Evolutionary conservation across 345 rosid species (phyloP).

Genomic region (Lepidium sativum): DNA sequence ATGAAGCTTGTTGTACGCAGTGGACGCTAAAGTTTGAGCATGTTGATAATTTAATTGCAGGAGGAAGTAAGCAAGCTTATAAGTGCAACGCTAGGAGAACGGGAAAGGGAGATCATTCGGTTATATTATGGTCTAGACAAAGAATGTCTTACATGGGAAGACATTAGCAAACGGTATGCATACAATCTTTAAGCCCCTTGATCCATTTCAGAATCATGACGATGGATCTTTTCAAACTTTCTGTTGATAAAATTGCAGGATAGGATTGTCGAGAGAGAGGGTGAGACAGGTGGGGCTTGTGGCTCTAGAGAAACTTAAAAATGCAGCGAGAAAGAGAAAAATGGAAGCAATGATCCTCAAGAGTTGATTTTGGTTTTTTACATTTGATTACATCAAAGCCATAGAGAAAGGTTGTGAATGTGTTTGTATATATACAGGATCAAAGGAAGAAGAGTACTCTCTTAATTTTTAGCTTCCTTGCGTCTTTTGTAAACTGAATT

Average conservation of each 20-base stretch:
- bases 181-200: background rate
- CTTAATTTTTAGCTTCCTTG: conserved; percentile 7
- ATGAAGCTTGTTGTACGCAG: background rate
- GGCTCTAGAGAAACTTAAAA: conserved; percentile 84
- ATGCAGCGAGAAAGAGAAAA: conserved; percentile 73
- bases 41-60: conserved; percentile 33
- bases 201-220: background rate
- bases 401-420: conserved; percentile 30
- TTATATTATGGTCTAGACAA: conserved; percentile 76
- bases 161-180: conserved; percentile 87
- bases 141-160: conserved; percentile 93
- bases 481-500: conserved; percentile 19
- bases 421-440: conserved; percentile 51
- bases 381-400: conserved; percentile 21
- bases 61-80: conserved; percentile 82
- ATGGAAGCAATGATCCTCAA: conserved; percentile 76
- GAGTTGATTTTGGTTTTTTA: conserved; percentile 38
- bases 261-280: conserved; percentile 91
- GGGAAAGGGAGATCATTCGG: conserved; percentile 78
- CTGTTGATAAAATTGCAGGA: conserved; percentile 32
- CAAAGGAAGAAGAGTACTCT: conserved; percentile 17
- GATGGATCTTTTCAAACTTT: background rate
- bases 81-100: conserved; percentile 40
- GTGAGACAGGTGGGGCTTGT: conserved; percentile 92
- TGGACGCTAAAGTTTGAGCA: background rate